Conservation (phyloP, 1,139 yeast genomes). For the Saccharomyces hybrid region DNA sequence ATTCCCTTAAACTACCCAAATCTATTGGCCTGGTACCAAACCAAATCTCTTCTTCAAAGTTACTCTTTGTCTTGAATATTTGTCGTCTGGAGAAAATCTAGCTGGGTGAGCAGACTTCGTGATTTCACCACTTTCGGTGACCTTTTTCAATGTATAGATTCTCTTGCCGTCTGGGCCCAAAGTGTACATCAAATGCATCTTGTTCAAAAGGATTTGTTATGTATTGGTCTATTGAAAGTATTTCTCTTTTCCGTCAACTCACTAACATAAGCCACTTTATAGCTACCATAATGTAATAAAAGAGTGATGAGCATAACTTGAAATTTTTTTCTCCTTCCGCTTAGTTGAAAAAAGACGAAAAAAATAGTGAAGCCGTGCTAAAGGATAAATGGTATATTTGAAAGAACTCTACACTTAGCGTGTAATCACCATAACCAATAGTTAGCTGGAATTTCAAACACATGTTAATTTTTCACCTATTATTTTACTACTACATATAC, state of each 20-base stretch:
- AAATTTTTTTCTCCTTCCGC: not conserved
- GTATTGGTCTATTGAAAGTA: not conserved
- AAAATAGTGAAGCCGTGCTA: not conserved
- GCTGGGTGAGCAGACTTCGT: slow-evolving; percentile 99
- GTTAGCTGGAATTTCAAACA: not conserved
- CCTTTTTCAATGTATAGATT: slow-evolving; percentile 82
- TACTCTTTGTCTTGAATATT: slow-evolving; percentile 97
- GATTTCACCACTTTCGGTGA: slow-evolving; percentile 78
- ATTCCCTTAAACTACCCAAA: not conserved
- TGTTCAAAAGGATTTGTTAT: slow-evolving; percentile 14
- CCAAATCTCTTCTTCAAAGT: slow-evolving; percentile 93
- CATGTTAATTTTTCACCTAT: not conserved
- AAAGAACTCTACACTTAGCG: not conserved
- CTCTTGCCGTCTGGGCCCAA: slow-evolving; percentile 92
- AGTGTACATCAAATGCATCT: slow-evolving; percentile 98
- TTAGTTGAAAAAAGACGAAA: not conserved
- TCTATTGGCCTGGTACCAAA: slow-evolving; percentile 78
- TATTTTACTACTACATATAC: not conserved
- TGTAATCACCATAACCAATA: not conserved
- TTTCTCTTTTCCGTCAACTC: not conserved
- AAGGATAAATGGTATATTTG: not conserved
- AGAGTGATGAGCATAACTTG: not conserved
- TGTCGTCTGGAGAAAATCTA: slow-evolving; percentile 98
- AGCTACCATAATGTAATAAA: not conserved
- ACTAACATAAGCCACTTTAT: not conserved